phyloP scores from a whole-genome alignment of 495 filamentous ascomycete species.

The Penicillium bovifimosum region DNA sequence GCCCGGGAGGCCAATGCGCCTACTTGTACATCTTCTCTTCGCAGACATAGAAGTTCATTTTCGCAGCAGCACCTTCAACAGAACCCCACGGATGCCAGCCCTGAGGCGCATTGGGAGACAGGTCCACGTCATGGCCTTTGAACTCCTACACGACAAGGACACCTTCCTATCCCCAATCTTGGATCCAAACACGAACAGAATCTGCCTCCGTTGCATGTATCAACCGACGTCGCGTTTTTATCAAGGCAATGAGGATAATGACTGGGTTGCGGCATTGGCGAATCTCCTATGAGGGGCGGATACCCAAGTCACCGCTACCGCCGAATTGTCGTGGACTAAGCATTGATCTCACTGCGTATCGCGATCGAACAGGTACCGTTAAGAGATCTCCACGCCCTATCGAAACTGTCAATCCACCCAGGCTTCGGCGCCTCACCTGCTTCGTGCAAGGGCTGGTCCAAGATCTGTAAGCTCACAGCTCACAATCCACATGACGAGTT shows the following conservation, averaged over 20 bases:
- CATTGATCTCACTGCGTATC: conserved; percentile 72
- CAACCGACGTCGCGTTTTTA: conserved; percentile 78
- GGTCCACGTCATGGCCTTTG: conserved; percentile 64
- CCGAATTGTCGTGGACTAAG: conserved; percentile 73
- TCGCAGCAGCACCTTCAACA: conserved; percentile 63
- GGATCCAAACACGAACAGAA: conserved; percentile 67
- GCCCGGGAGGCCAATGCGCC: too few species aligned
- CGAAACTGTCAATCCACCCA: conserved; percentile 62
- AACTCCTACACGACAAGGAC: conserved; percentile 59
- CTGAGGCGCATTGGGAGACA: conserved; percentile 66
- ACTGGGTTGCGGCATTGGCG: conserved; percentile 61
- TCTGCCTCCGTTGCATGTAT: conserved; percentile 74
- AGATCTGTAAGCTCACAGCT: conserved; percentile 65
- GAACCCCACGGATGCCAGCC: conserved; percentile 59
- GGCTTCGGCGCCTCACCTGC: conserved; percentile 63
- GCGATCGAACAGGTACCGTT: conserved; percentile 64
- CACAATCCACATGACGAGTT: conserved; percentile 59
- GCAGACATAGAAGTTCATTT: conserved; percentile 49
- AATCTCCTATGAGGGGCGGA: conserved; percentile 66
- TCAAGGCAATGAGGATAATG: conserved; percentile 58
- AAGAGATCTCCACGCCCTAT: conserved; percentile 53
- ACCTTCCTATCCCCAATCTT: conserved; percentile 74
- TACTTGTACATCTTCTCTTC: conserved; percentile 49
- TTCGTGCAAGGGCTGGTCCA: conserved; percentile 60
- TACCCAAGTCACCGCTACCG: conserved; percentile 60